These are phyloP conservation scores for Cystofilobasidium bisporidii DNA, from an alignment of 768 basidiomycete genomes.

Conservation along the genomic window DNA sequence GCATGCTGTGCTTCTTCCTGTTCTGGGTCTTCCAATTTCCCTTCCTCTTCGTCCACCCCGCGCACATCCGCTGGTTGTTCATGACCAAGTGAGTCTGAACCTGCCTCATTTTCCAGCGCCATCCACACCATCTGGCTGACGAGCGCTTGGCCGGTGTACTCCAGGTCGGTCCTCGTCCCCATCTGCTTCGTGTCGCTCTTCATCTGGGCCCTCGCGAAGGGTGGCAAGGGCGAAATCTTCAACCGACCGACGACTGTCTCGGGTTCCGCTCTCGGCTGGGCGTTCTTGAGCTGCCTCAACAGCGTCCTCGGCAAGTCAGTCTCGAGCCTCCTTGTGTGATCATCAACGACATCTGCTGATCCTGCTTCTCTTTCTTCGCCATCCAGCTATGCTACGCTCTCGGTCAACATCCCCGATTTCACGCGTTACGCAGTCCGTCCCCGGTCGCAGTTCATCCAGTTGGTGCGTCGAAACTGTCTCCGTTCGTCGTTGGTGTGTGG, in stretches of 20 bases:
- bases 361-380: background rate
- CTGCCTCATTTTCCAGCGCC: no score
- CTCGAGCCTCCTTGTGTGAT: background rate
- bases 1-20: conserved; percentile 32
- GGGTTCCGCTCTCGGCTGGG: conserved; percentile 58
- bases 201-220: conserved; percentile 64
- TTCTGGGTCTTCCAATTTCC: conserved; percentile 29
- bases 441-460: conserved; percentile 59
- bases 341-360: background rate
- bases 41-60: conserved; percentile 48
- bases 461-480: no score
- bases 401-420: conserved; percentile 70
- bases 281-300: conserved; percentile 67
- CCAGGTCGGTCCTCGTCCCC: conserved; percentile 49
- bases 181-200: conserved; percentile 60
- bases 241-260: conserved; percentile 47
- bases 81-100: conserved; percentile 47
- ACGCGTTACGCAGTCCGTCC: conserved; percentile 59
- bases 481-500: no score
- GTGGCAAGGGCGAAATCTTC: conserved; percentile 51
- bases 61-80: conserved; percentile 68
- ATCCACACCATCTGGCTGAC: no score
- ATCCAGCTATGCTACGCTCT: background rate
- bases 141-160: no score
- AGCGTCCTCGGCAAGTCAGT: conserved; percentile 54